Base-by-base conservation (phyloP, 495 filamentous ascomycete genomes). In the Penicillium cataractarum region DNA sequence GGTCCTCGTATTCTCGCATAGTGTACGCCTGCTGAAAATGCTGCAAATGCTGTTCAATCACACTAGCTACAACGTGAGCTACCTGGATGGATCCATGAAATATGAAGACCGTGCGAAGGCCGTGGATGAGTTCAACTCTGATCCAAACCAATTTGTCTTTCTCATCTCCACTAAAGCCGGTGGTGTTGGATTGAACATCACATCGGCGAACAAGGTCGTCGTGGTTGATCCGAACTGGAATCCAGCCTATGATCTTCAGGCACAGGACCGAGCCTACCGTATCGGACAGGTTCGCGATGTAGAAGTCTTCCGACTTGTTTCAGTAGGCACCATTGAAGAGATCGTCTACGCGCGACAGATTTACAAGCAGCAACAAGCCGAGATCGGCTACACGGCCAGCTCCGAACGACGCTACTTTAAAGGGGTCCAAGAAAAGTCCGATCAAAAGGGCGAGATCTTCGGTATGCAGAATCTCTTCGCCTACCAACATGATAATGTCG, bases 171-270 rank as follows among this genome's bases (percentile, higher is more conserved):
- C 95, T 21, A 91, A 90, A 70, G 92, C 95, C 17, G 95, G 95
- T 31, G 94, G 94, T 26, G 84, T 90, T 6, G 94, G 93, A 0
- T 79, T 98, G 9, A 99, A 99, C 70, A 99, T 99, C 72, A 97
- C 95, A 4, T 94, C 92, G 0, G 95, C 95, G 12, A 99, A 99
- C 78, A 98, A 98, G 74, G 94, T 99, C 10, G 95, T 99, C 21
- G 91, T 99, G 37, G 90, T 97, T 40, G 95, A 99, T 71, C 95
- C 95, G 0, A 96, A 97, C 69, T 99, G 95, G 95, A 99, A 99
- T 61, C 95, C 95, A 4, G 84, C 90, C 21, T 91, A 92, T 65
- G 93, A 99, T 67, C 83, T 98, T 2, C 95, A 99, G 76, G 95
- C 95, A 0, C 95, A 99, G 76, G 95, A 99, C 70, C 89, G 95